Evolutionary conservation across 2,329 filamentous ascomycete genomes (phyloP).

Genomic region (Capronia americana): DNA sequence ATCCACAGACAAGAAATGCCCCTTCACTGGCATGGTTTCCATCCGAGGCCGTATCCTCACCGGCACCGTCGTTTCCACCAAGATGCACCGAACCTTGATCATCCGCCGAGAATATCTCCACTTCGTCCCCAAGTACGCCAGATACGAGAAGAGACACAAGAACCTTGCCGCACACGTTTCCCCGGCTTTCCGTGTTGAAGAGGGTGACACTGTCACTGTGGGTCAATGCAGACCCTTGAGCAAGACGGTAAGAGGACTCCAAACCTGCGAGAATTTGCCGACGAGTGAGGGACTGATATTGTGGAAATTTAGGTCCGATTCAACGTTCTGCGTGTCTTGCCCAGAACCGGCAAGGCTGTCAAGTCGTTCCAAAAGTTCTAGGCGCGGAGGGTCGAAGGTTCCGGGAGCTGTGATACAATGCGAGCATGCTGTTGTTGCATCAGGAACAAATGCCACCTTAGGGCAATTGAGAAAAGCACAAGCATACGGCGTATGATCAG

Average conservation of each 20-base stretch:
- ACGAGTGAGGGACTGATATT: constrained; percentile 3
- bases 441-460: neutral
- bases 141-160: constrained; percentile 99
- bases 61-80: constrained; percentile 98
- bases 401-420: neutral
- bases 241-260: constrained; percentile 83
- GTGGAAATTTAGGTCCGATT: constrained; percentile 77
- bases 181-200: constrained; percentile 99
- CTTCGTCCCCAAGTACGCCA: constrained; percentile 99
- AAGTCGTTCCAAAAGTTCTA: constrained; percentile 99
- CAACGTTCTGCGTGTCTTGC: constrained; percentile 98
- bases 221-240: constrained; percentile 98
- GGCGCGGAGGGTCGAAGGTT: constrained; percentile 42
- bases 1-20: constrained; percentile 97
- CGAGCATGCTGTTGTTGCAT: constrained; percentile 6
- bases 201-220: constrained; percentile 99
- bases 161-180: constrained; percentile 99
- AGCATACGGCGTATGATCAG: constrained; percentile 12
- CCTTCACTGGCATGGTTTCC: constrained; percentile 97
- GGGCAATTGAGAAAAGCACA: neutral
- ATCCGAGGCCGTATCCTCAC: constrained; percentile 99
- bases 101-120: constrained; percentile 99
- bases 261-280: neutral
- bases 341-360: constrained; percentile 94
- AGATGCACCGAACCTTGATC: constrained; percentile 99